These are phyloP conservation scores for Coemansia sp. DNA, from an alignment of 192 early-diverging fungal species.

Conservation along the genomic window DNA sequence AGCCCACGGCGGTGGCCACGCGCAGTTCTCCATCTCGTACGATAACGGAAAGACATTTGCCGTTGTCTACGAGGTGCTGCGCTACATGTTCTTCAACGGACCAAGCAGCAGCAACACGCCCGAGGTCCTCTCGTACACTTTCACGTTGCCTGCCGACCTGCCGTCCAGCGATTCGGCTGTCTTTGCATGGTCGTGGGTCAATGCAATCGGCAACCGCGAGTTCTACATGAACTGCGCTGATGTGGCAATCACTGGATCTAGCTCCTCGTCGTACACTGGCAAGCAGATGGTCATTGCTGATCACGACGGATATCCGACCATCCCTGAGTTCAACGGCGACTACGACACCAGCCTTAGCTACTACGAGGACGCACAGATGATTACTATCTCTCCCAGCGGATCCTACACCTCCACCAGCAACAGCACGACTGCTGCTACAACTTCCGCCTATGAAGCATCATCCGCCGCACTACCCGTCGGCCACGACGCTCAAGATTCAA, in stretches of 20 bases:
- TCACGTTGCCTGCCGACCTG: slow-evolving; percentile 6
- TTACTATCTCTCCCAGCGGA: slow-evolving; percentile 33
- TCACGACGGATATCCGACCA: too few relatives aligned
- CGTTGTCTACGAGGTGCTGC: slow-evolving; percentile 44
- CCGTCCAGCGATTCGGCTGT: background rate
- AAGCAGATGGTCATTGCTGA: slow-evolving; percentile 39
- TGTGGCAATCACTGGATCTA: slow-evolving; percentile 56
- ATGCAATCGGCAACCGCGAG: too few relatives aligned
- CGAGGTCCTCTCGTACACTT: too few relatives aligned
- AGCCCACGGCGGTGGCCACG: too few relatives aligned
- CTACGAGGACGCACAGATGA: slow-evolving; percentile 21
- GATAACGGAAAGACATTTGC: too few relatives aligned
- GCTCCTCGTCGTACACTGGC: slow-evolving; percentile 40
- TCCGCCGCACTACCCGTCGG: background rate
- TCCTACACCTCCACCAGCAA: background rate
- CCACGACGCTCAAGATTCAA: background rate
- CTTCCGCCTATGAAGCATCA: background rate
- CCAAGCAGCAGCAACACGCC: too few relatives aligned
- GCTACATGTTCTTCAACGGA: slow-evolving; percentile 33
- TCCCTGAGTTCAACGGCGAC: too few relatives aligned
- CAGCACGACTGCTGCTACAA: slow-evolving; percentile 4
- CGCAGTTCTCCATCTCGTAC: too few relatives aligned
- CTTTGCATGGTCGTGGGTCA: too few relatives aligned
- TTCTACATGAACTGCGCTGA: too few relatives aligned
- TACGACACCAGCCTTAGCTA: slow-evolving; percentile 29